Evolutionary conservation across 129 eudicot genomes (phyloP).

Genomic region (sunflower (Helianthus annuus)): HanXRQr2.0-SUNRISE NC_035448.2:133824265-133824764

Average conservation of each 20-base stretch:
- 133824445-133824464: conserved; percentile 44
- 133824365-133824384: conserved; percentile 22
- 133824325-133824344: conserved; percentile 2
- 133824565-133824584: conserved; percentile 44
- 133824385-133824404: conserved; percentile 22
- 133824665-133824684: conserved; percentile 48
- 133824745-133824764: no score
- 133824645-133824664: conserved; percentile 54
- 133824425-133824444: conserved; percentile 8
- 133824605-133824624: conserved; percentile 55
- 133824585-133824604: conserved; percentile 58
- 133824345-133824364: background rate
- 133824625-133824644: conserved; percentile 47
- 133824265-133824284: no score
- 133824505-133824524: conserved; percentile 34
- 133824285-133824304: background rate
- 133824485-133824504: conserved; percentile 19
- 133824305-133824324: background rate
- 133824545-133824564: conserved; percentile 48
- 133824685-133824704: conserved; percentile 26
- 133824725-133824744: no score
- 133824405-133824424: conserved; percentile 15
- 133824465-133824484: conserved; percentile 36
- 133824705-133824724: no score
- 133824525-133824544: conserved; percentile 37